Base-by-base conservation (phyloP, 2,329 filamentous ascomycete genomes). In the Colletotrichum paranaense region DNA sequence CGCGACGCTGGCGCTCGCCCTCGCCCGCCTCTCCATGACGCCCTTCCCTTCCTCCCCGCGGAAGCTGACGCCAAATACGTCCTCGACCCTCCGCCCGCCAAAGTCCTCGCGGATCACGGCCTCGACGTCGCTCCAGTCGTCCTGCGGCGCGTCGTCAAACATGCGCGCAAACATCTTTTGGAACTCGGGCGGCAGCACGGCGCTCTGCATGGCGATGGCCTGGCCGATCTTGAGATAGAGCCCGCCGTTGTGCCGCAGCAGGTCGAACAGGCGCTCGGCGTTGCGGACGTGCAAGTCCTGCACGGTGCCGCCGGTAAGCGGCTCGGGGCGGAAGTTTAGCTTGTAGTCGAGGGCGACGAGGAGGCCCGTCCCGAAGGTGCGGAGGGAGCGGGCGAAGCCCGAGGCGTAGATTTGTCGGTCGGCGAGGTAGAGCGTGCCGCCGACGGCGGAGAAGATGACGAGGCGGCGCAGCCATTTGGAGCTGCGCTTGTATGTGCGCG, bases 101-200 rank as follows among this genome's bases (percentile, higher is more conserved):
- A 98, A 98, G 78, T 98, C 97, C 81, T 97, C 92, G 26, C 90
- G 87, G 53, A 99, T 93, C 14, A 98, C 95, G 79, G 88, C 90
- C 84, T 97, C 93, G 2, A 98, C 92, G 63, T 96, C 94, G 76
- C 87, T 88, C 95, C 95, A 98, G 55, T 89, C 88, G 80, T 97
- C 97, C 86, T 98, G 95, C 49, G 96, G 95, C 75, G 97, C 97
- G 85, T 98, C 96, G 81, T 98, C 97, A 81, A 98, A 99, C 95
- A 99, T 98, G 79, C 93, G 90, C 26, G 93, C 88, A 80, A 99
- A 99, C 95, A 98, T 98, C 79, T 92, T 92, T 86, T 98, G 95
- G 78, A 98, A 98, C 82, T 98, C 95, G 0, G 95, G 94, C 30
- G 97, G 97, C 74, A 99, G 85, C 30, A 98, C 92, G 0, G 96